Conservation (phyloP, 257 asterid genomes). For the Sherardia arvensis region DNA sequence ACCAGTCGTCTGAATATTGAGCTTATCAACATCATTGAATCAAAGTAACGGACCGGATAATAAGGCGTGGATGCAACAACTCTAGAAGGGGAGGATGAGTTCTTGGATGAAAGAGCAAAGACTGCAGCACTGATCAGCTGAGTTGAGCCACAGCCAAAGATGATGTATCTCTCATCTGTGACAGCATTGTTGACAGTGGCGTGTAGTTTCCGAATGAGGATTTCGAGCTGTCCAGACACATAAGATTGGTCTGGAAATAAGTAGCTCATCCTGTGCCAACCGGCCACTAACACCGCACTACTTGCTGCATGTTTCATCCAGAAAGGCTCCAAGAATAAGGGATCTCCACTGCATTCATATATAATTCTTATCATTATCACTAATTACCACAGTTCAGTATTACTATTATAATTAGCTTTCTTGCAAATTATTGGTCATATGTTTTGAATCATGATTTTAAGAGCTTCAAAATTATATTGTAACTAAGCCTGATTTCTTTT, state of each 20-base stretch:
- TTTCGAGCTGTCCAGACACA: conserved; percentile 36
- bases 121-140: conserved; percentile 61
- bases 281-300: conserved; percentile 49
- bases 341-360: conserved; percentile 38
- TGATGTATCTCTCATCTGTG: conserved; percentile 38
- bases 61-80: conserved; percentile 46
- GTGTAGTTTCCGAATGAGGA: conserved; percentile 36
- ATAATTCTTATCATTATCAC: too few species aligned
- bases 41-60: conserved; percentile 49
- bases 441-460: too few species aligned
- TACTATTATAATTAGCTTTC: too few species aligned
- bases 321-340: conserved; percentile 27
- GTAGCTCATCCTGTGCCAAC: conserved; percentile 89
- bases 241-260: conserved; percentile 2
- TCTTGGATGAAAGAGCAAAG: conserved; percentile 42
- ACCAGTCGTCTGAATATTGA: too few species aligned
- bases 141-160: conserved; percentile 67
- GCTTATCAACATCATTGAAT: too few species aligned
- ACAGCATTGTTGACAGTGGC: conserved; percentile 35
- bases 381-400: too few species aligned
- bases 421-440: too few species aligned
- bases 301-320: conserved; percentile 32
- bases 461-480: too few species aligned
- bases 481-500: too few species aligned
- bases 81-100: conserved; percentile 39